Evolutionary conservation across 1,139 yeast species (phyloP).

Genomic region (Pichia sp.): DNA sequence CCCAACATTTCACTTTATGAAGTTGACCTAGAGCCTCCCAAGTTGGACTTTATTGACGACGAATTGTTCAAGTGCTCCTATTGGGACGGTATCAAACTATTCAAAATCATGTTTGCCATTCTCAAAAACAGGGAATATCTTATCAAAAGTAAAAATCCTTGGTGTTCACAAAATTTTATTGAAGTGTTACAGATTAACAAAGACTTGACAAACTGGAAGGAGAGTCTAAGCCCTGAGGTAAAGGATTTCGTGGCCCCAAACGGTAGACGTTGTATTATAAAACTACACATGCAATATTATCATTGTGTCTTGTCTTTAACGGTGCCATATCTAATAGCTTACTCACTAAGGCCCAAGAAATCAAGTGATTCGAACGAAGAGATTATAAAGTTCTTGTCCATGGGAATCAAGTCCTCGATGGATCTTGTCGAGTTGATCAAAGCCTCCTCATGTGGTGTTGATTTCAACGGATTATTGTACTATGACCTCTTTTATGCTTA

Average conservation of each 20-base stretch:
- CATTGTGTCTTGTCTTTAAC: constrained; percentile 32
- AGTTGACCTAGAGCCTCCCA: constrained; percentile 28
- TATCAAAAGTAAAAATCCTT: constrained; percentile 28
- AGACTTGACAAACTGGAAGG: constrained; percentile 26
- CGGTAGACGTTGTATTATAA: constrained; percentile 31
- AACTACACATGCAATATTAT: constrained; percentile 32
- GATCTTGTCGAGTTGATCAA: constrained; percentile 28
- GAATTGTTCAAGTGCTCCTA: constrained; percentile 27
- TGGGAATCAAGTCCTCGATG: constrained; percentile 33
- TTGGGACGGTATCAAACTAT: constrained; percentile 27
- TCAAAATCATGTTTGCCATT: constrained; percentile 31
- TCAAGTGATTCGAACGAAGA: constrained; percentile 28
- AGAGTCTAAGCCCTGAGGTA: constrained; percentile 18
- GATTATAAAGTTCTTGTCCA: constrained; percentile 29
- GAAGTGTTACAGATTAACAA: constrained; percentile 30
- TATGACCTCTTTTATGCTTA: constrained; percentile 36
- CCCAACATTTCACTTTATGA: constrained; percentile 33
- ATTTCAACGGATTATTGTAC: constrained; percentile 33
- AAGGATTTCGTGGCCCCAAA: constrained; percentile 16
- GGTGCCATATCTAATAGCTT: constrained; percentile 34
- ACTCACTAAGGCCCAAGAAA: constrained; percentile 26
- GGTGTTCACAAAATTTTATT: constrained; percentile 31
- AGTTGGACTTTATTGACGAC: constrained; percentile 20
- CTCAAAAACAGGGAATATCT: constrained; percentile 31
- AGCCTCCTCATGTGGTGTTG: constrained; percentile 22